A percentile compares a stretch with the other conserved stretches of the same genome.
These are phyloP conservation scores for Geotrichum reessii DNA, from an alignment of 1,139 yeast genomes.

Conservation along the genomic window DNA sequence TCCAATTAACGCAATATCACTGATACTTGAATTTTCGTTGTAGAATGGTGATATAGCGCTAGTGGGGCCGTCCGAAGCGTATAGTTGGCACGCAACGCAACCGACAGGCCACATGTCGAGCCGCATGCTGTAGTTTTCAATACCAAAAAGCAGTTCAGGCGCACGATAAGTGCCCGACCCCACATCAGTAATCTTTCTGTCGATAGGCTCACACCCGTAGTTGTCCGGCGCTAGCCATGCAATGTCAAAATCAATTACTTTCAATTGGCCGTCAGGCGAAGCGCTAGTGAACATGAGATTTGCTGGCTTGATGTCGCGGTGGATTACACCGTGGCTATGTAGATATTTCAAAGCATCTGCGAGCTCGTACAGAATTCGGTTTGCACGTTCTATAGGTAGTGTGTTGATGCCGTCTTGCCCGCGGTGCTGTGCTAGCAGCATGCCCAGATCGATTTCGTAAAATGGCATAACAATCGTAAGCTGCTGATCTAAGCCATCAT, in stretches of 20 bases:
- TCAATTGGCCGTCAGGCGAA: slow-evolving; percentile 25
- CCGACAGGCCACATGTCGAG: slow-evolving; percentile 85
- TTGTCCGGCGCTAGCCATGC: slow-evolving; percentile 46
- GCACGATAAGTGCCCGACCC: slow-evolving; percentile 75
- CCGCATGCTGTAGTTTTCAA: slow-evolving; percentile 51
- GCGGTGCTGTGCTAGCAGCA: slow-evolving; percentile 33
- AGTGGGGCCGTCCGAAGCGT: slow-evolving; percentile 21
- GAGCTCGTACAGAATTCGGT: slow-evolving; percentile 41
- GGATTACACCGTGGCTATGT: slow-evolving; percentile 63
- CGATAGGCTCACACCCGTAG: slow-evolving; percentile 43
- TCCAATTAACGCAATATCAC: slow-evolving; percentile 62
- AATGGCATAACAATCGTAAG: slow-evolving; percentile 42
- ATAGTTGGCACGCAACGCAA: slow-evolving; percentile 54
- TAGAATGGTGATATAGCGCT: slow-evolving; percentile 18
- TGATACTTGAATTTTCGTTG: slow-evolving; percentile 30
- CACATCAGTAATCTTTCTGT: slow-evolving; percentile 57
- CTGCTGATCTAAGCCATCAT: slow-evolving; percentile 35
- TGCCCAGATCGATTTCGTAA: slow-evolving; percentile 36
- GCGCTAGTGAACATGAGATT: slow-evolving; percentile 53
- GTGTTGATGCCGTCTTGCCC: slow-evolving; percentile 34
- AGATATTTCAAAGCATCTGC: slow-evolving; percentile 47
- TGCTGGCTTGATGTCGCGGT: slow-evolving; percentile 80
- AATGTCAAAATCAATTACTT: slow-evolving; percentile 71
- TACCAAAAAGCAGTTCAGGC: slow-evolving; percentile 75
- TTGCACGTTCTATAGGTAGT: slow-evolving; percentile 29